These are phyloP conservation scores for Populus hybrid DNA, from an alignment of 441 rosid genomes.

Conservation along the genomic window DNA sequence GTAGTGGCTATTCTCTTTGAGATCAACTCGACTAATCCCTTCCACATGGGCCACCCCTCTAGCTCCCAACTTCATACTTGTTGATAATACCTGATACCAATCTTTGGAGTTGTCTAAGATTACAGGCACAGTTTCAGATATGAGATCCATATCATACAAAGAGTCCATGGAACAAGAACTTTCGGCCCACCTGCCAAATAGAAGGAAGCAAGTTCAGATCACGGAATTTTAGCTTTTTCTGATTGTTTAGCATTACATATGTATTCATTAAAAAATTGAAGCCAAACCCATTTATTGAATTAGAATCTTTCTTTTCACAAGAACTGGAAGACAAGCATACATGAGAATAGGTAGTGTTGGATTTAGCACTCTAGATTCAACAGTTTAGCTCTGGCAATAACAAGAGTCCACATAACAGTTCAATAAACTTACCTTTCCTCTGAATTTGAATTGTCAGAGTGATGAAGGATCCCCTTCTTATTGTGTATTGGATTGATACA, in stretches of 20 bases:
- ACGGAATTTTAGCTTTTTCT: neutral
- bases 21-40: slow-evolving; percentile 53
- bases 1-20: slow-evolving; percentile 51
- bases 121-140: slow-evolving; percentile 84
- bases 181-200: slow-evolving; percentile 61
- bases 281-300: neutral
- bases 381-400: neutral
- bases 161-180: slow-evolving; percentile 78
- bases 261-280: neutral
- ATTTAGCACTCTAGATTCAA: neutral
- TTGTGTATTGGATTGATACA: slow-evolving; percentile 91
- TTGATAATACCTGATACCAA: slow-evolving; percentile 67
- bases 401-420: slow-evolving; percentile 2
- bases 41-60: slow-evolving; percentile 76
- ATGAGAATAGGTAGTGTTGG: neutral
- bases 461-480: slow-evolving; percentile 69
- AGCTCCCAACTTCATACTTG: slow-evolving; percentile 74
- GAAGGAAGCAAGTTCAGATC: slow-evolving; percentile 17
- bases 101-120: slow-evolving; percentile 73
- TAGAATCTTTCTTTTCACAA: neutral
- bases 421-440: slow-evolving; percentile 61
- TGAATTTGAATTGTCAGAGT: slow-evolving; percentile 38
- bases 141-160: slow-evolving; percentile 75
- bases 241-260: no score
- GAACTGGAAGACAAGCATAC: neutral